These are phyloP conservation scores for Acanthamoeba triangularis DNA, from an alignment of 208 protist species.

Conservation along the genomic window DNA sequence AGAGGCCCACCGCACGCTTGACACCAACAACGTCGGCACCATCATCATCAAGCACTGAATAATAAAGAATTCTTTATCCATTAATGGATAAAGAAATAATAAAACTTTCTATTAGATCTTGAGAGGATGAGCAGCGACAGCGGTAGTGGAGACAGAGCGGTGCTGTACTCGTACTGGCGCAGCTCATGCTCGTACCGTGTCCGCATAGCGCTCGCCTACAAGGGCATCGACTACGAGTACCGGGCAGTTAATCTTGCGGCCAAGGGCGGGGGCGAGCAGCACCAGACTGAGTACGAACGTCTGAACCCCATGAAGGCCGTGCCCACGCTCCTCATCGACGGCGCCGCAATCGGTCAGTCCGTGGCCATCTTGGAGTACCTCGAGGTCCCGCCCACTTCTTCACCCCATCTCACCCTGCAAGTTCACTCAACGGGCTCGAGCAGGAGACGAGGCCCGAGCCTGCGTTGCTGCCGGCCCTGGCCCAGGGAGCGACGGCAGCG, in stretches of 20 bases:
- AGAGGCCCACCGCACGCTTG: conserved; percentile 48
- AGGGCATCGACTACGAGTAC: conserved; percentile 91
- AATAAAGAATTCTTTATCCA: too few relatives aligned
- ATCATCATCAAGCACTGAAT: conserved; percentile 59
- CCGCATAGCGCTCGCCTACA: conserved; percentile 89
- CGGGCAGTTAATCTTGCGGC: conserved; percentile 88
- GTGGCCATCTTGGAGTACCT: conserved; percentile 94
- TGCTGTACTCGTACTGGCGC: conserved; percentile 93
- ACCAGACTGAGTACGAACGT: conserved; percentile 80
- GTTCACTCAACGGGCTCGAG: too few relatives aligned
- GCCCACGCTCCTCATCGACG: conserved; percentile 71
- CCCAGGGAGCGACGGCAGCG: conserved; percentile 5
- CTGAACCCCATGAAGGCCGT: conserved; percentile 85
- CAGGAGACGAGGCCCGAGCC: conserved; percentile 67
- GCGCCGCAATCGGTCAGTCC: conserved; percentile 77
- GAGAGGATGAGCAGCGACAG: neutral
- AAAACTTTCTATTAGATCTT: too few relatives aligned
- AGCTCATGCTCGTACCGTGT: conserved; percentile 93
- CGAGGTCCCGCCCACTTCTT: conserved; percentile 76
- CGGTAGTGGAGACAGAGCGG: neutral
- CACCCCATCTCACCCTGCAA: neutral
- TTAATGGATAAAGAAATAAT: too few relatives aligned
- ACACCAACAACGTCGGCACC: conserved; percentile 49
- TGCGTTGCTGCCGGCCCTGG: conserved; percentile 77
- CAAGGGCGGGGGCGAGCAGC: conserved; percentile 87